A percentile compares a stretch with the other conserved stretches of the same genome.
Evolutionary conservation across 2,329 filamentous ascomycete genomes (phyloP).

Genomic region (Xylariales sp.): DNA sequence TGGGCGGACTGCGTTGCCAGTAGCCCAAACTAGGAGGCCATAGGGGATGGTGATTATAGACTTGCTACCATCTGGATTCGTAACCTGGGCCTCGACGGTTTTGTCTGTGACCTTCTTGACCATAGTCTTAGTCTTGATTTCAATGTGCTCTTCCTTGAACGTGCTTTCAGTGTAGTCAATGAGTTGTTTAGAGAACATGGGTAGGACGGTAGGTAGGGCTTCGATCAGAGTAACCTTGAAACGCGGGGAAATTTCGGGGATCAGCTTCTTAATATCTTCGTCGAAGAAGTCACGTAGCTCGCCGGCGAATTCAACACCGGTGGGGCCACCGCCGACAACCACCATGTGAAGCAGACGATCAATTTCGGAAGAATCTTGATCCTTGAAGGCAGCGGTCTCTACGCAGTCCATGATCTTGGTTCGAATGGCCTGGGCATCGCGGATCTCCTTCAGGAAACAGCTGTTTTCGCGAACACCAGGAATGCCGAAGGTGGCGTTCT

Average conservation of each 20-base stretch:
- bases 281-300: slow-evolving; percentile 99
- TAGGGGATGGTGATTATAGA: slow-evolving; percentile 85
- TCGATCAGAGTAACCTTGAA: slow-evolving; percentile 99
- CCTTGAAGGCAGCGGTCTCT: slow-evolving; percentile 98
- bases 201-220: slow-evolving; percentile 94
- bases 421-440: slow-evolving; percentile 93
- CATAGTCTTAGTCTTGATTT: slow-evolving; percentile 98
- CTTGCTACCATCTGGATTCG: slow-evolving; percentile 86
- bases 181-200: slow-evolving; percentile 98
- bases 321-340: slow-evolving; percentile 91
- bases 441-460: slow-evolving; percentile 98
- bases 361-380: slow-evolving; percentile 86
- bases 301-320: slow-evolving; percentile 97
- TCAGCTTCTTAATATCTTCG: slow-evolving; percentile 96
- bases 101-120: slow-evolving; percentile 97
- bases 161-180: slow-evolving; percentile 99
- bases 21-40: slow-evolving; percentile 97
- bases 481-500: slow-evolving; percentile 98
- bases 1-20: slow-evolving; percentile 91
- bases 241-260: slow-evolving; percentile 92
- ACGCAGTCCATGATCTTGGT: slow-evolving; percentile 99
- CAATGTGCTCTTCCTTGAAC: slow-evolving; percentile 98
- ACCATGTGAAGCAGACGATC: slow-evolving; percentile 98
- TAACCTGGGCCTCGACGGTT: slow-evolving; percentile 89
- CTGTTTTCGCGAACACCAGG: slow-evolving; percentile 94